Evolutionary conservation across 352 stramenopile species (phyloP), one percentile per base, ranked within the genome.

Genomic region (Thalassiosira allenii): DNA sequence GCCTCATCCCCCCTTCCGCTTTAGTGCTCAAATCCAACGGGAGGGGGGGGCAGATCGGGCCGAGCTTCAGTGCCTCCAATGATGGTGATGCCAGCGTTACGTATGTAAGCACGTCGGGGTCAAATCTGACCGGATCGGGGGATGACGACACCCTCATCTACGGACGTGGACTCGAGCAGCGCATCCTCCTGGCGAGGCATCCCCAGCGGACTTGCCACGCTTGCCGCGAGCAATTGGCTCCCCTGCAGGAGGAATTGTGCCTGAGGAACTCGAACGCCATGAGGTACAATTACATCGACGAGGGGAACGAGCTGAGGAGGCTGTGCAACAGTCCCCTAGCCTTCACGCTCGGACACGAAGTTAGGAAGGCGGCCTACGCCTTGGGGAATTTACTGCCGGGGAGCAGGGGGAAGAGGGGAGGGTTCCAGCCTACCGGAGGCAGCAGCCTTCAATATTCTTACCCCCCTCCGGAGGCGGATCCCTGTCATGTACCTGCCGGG

Each of bases 311-410:
- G 68, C 17, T 88, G 3, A 27, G 79, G 30, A 75, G 75, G 29
- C 73, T 92, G 27, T 86, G 88, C 8, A 95, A 95, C 75, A 85
- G 58, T 34, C 90, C 90, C 2, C 47, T 95, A 51, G 89, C 89
- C 0, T 93, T 94, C 81, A 95, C 89, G 0, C 63, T 95, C 58
- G 90, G 89, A n/a, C 90, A 95, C 56, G 90, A 95, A 79, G 80
- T 95, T 44, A 72, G 90, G 2, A 93, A 94, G 67, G 90, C 90
- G 2, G 81, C 86, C 0, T 94, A 94, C 68, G 87, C 90, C 12
- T 47, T 94, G 25, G 86, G 86, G 33, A 94, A 94, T 83, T 86
- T 93, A 52, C 57, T 94, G 20, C 90, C 89, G 5, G 44, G 77
- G 17, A 76, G 75, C 22, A 81, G 79, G 63, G 54, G 14, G 25